A percentile compares a stretch with the other conserved stretches of the same genome.
phyloP scores from a whole-genome alignment of 441 rosid genomes.

The Erodium texanum region DNA sequence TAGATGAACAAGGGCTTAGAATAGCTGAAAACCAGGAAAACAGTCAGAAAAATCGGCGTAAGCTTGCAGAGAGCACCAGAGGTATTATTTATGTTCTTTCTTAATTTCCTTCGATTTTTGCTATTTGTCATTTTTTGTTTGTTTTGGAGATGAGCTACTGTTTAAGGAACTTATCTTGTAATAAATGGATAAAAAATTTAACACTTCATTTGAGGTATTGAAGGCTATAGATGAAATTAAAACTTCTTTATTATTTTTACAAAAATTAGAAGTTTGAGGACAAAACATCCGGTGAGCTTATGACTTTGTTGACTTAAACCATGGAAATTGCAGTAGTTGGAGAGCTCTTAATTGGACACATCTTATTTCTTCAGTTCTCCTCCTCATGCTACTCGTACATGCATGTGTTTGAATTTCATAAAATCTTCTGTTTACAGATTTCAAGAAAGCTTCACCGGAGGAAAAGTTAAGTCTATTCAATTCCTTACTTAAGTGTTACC shows the following conservation, averaged over 20 bases:
- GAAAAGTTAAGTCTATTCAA: slow-evolving; percentile 80
- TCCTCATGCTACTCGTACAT: background rate
- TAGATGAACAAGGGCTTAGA: slow-evolving; percentile 93
- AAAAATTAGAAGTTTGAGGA: background rate
- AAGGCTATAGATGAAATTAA: background rate
- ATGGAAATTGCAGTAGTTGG: slow-evolving; percentile 3
- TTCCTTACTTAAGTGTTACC: slow-evolving; percentile 88
- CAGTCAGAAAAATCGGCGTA: slow-evolving; percentile 87
- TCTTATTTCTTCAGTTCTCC: background rate
- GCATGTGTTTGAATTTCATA: background rate
- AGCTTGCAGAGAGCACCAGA: slow-evolving; percentile 98
- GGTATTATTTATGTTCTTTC: slow-evolving; percentile 34
- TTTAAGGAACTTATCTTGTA: slow-evolving; percentile 8
- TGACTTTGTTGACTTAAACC: background rate
- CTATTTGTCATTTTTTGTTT: background rate
- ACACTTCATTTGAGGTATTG: background rate
- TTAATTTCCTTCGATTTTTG: background rate
- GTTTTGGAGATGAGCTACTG: background rate
- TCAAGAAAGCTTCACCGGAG: slow-evolving; percentile 91
- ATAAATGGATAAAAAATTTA: background rate
- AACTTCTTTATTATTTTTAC: background rate
- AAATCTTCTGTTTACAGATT: slow-evolving; percentile 39
- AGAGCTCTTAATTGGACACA: background rate
- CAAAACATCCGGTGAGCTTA: background rate
- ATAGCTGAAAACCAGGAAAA: slow-evolving; percentile 97